Base-by-base conservation (phyloP, 2,329 filamentous ascomycete genomes). In the Colletotrichum paranaense region DNA sequence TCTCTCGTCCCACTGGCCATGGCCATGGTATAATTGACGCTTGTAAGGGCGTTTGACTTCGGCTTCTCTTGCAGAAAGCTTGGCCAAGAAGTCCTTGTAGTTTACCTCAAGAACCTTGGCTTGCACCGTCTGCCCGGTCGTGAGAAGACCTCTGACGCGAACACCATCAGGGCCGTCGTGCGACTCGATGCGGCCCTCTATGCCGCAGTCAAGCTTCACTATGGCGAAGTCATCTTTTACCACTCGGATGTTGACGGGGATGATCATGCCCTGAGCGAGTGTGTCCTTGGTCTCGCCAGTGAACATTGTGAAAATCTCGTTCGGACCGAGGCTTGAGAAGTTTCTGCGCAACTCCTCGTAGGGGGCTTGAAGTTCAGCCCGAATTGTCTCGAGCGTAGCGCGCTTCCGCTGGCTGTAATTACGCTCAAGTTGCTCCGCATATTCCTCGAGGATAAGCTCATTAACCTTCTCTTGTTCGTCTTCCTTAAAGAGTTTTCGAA, bases 371-470 rank as follows among this genome's bases (percentile, higher is more conserved):
- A 99, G 86, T 83, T 99, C 97, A 19, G 95, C 95, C 75, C 97
- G 94, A 79, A 99, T 99, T 0, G 95, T 97, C 83, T 99, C 97
- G 14, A 99, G 88, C 1, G 97, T 99, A 1, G 96, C 96, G 71
- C 97, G 94, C 86, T 99, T 99, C 76, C 94, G 92, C 81, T 98
- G 95, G 78, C 95, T 95, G 81, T 98, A 95, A 78, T 98, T 97
- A 76, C 90, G 92, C 85, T 98, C 94, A 76, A 99, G 88, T 85
- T 99, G 96, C 79, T 98, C 95, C 0, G 97, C 97, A 79, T 99
- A 99, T 82, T 98, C 95, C 82, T 99, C 97, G 4, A 99, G 88
- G 74, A 98, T 95, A 57, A 99, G 88, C 79, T 99, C 97, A 79
- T 98, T 98, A 80, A 99, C 95, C 79, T 95, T 94, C 78, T 98